A percentile compares a stretch with the other conserved stretches of the same genome.
These are phyloP conservation scores for Aspergillus neotritici DNA, from an alignment of 2,329 filamentous ascomycete genomes.

Conservation along the genomic window DNA sequence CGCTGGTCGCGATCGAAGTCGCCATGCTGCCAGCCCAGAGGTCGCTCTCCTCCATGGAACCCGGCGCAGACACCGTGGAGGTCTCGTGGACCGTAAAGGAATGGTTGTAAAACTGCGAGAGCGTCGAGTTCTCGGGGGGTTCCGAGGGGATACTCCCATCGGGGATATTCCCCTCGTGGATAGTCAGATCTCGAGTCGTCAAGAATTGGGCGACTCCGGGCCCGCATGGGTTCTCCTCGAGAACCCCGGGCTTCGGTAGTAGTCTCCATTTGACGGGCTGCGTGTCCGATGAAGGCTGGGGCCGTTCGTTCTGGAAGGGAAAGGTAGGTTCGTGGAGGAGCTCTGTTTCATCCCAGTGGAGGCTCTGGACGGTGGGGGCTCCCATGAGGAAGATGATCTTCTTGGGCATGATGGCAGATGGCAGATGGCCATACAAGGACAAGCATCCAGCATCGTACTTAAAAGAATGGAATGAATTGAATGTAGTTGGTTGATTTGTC, in stretches of 20 bases:
- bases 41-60: conserved; percentile 23
- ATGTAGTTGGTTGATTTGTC: too few relatives aligned
- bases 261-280: conserved; percentile 26
- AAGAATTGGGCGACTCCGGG: conserved; percentile 23
- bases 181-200: conserved; percentile 24
- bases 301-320: conserved; percentile 21
- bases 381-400: conserved; percentile 52
- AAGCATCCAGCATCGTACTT: too few relatives aligned
- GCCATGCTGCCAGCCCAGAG: conserved; percentile 15
- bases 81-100: conserved; percentile 67
- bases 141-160: not conserved
- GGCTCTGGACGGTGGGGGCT: conserved; percentile 51
- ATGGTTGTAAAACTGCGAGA: conserved; percentile 69
- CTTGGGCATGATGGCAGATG: conserved; percentile 20
- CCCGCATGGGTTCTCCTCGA: conserved; percentile 1
- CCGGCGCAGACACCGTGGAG: conserved; percentile 22
- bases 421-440: conserved; percentile 1
- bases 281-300: conserved; percentile 8
- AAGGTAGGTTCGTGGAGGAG: conserved; percentile 47
- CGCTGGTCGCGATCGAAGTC: conserved; percentile 13
- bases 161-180: conserved; percentile 8
- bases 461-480: too few relatives aligned
- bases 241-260: conserved; percentile 15
- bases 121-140: conserved; percentile 27
- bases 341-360: conserved; percentile 51